Conservation (phyloP, 208 protist species). For the Leptomonas seymouri region DNA sequence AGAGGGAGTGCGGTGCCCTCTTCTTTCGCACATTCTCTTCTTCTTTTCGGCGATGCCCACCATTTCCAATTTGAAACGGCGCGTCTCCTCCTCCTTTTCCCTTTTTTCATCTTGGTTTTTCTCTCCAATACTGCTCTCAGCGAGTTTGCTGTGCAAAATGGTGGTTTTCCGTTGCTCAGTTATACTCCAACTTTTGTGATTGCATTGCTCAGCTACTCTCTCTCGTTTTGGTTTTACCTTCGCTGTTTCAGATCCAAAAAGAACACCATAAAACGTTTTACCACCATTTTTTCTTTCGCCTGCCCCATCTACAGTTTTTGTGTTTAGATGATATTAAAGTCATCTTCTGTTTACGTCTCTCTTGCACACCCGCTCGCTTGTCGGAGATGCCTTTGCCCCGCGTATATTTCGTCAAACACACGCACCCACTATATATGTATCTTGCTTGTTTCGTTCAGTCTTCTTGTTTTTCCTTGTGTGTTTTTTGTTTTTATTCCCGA, state of each 20-base stretch:
- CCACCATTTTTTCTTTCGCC: conserved; percentile 3
- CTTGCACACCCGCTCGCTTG: not conserved
- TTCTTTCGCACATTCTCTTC: conserved; percentile 11
- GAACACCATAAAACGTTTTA: not conserved
- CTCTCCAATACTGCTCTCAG: not conserved
- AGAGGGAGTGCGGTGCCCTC: not conserved
- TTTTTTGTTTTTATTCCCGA: too few relatives aligned
- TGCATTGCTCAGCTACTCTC: not conserved
- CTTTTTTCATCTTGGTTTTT: not conserved
- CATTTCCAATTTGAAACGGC: not conserved
- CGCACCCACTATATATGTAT: too few relatives aligned
- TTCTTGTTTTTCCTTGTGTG: too few relatives aligned
- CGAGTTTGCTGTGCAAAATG: not conserved
- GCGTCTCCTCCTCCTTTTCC: conserved; percentile 5
- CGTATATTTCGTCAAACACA: too few relatives aligned
- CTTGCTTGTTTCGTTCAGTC: too few relatives aligned
- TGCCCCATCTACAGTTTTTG: not conserved
- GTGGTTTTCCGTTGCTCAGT: not conserved
- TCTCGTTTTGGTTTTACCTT: not conserved
- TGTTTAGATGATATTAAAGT: not conserved
- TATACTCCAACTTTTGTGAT: not conserved
- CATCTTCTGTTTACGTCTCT: not conserved
- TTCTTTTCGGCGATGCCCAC: not conserved
- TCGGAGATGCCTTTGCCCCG: too few relatives aligned
- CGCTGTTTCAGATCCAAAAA: not conserved